These are phyloP conservation scores for Cenchrus fungigraminus DNA, from an alignment of 176 grass and related monocot genomes.

Conservation along the genomic window DNA sequence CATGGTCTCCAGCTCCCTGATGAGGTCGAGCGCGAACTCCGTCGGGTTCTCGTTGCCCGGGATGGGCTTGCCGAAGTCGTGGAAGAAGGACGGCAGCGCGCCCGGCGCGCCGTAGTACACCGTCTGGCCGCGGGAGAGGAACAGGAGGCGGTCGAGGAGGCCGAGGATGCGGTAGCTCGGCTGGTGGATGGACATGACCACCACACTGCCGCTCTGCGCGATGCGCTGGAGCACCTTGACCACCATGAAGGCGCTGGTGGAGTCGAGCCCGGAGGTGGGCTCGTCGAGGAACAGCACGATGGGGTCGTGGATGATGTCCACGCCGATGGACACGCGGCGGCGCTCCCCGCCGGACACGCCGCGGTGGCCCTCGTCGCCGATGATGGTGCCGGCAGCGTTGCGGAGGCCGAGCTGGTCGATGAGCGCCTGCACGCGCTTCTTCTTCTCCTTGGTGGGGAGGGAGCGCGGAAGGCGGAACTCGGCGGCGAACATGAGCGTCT, in stretches of 20 bases:
- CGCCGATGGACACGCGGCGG: conserved; percentile 90
- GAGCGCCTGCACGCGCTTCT: conserved; percentile 79
- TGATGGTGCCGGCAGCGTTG: conserved; percentile 82
- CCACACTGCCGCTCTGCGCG: conserved; percentile 92
- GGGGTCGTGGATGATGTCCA: conserved; percentile 96
- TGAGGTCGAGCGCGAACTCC: conserved; percentile 94
- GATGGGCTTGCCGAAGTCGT: conserved; percentile 85
- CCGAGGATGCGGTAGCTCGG: conserved; percentile 93
- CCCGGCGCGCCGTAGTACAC: conserved; percentile 81
- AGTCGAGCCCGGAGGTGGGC: conserved; percentile 96
- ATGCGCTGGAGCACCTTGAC: conserved; percentile 87
- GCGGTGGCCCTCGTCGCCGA: conserved; percentile 95
- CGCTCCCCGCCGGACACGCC: conserved; percentile 95
- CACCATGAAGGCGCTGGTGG: conserved; percentile 99
- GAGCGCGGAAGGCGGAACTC: conserved; percentile 95
- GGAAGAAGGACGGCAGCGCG: conserved; percentile 71
- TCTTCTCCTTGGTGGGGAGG: conserved; percentile 75
- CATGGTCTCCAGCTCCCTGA: conserved; percentile 78
- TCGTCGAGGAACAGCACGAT: conserved; percentile 97
- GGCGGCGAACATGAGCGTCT: conserved; percentile 97
- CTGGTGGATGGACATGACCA: conserved; percentile 98
- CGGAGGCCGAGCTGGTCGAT: conserved; percentile 92
- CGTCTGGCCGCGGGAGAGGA: conserved; percentile 91
- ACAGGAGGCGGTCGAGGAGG: conserved; percentile 87
- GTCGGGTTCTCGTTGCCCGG: conserved; percentile 92